Conservation (phyloP, 2,329 filamentous ascomycete species). For the Beauveria asiatica region DNA sequence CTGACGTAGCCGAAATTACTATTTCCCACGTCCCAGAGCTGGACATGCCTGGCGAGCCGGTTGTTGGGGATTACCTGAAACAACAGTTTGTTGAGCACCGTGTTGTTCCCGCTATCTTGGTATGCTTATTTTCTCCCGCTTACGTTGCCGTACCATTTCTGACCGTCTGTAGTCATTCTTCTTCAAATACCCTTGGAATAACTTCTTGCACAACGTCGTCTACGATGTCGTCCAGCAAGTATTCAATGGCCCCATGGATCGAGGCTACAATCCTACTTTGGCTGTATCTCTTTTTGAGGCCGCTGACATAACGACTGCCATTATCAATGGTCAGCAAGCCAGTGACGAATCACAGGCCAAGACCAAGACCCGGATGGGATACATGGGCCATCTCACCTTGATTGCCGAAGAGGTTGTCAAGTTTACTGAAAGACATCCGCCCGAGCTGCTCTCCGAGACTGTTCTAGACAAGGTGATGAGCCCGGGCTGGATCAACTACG, state of each 20-base stretch:
- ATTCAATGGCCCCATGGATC: conserved; percentile 96
- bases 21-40: conserved; percentile 12
- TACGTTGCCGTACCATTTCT: conserved; percentile 9
- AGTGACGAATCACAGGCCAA: conserved; percentile 80
- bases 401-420: conserved; percentile 98
- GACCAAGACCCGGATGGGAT: conserved; percentile 85
- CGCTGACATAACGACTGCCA: conserved; percentile 81
- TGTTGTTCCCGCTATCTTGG: conserved; percentile 91
- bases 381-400: conserved; percentile 95
- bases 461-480: conserved; percentile 86
- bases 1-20: neutral
- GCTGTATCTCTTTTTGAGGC: conserved; percentile 90
- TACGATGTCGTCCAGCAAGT: conserved; percentile 99
- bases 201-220: conserved; percentile 97
- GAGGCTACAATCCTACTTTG: conserved; percentile 81
- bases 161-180: conserved; percentile 70
- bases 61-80: conserved; percentile 91
- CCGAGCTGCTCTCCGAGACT: conserved; percentile 73
- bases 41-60: conserved; percentile 41
- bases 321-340: conserved; percentile 79
- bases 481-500: conserved; percentile 87
- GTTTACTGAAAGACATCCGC: conserved; percentile 88
- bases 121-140: conserved; percentile 38
- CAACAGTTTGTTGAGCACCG: conserved; percentile 92
- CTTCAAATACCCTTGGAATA: conserved; percentile 98